Evolutionary conservation across 2,329 filamentous ascomycete species (phyloP), one percentile per base, ranked within the genome.

Genomic region (Trichoderma citrinoviride): DNA sequence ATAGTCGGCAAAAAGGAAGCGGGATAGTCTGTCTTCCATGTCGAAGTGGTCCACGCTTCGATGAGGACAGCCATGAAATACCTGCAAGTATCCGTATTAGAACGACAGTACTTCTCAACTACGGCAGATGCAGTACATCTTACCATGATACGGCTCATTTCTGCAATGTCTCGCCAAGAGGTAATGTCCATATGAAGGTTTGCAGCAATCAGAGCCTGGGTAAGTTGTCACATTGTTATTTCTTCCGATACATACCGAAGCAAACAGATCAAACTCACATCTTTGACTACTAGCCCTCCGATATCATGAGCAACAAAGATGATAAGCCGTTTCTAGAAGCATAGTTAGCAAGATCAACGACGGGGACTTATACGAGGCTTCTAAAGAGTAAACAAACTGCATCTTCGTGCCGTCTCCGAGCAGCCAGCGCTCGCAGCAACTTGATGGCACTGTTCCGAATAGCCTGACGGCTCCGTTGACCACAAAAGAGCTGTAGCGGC

Each of bases 1-100:
- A 41, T 54, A 65, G 6, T 27, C 53, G 7, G 49, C 56, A 17
- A 60, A 67, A 25, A 67, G 52, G 29, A 67, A 67, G 8, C 63
- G 55, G 47, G 63, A 65, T n/a, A 67, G 53, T 29, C 56, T 61
- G 19, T 67, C 65, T 33, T 67, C 62, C 62, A 67, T 62, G 19
- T 65, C 65, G 2, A 65, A 49, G 10, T 56, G 40, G 27, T 62
- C 44, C 15, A 43, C 17, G 41, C 52, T 61, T 27, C 65, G 63
- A 33, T 67, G 65, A 53, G 56, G 56, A 29, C 23, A 53, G 14
- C 62, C 64, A 17, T 27, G 56, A 17, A 67, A 67, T 7, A 67
- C 57, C 65, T 67, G 23, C 17, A 27, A 41, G 6, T 58, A 2
- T 3, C 12, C 3, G 10, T 5, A 37, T 57, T 52, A 64, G 53